Conservation (phyloP, 768 basidiomycete genomes). For the Termitomyces sp. region DNA sequence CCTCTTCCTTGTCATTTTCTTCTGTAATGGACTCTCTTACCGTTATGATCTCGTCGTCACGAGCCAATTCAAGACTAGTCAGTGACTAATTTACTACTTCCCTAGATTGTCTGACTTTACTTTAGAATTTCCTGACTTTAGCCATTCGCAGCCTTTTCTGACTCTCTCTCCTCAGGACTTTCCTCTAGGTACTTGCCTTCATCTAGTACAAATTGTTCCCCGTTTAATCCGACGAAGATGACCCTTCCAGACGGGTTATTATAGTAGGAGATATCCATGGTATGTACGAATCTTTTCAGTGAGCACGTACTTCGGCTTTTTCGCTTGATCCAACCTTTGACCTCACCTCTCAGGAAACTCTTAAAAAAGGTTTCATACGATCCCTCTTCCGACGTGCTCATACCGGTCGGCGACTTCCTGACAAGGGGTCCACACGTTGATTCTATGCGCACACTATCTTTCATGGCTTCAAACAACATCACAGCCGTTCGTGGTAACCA, state of each 20-base stretch:
- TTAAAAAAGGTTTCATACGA: slow-evolving; percentile 58
- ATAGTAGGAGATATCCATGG: slow-evolving; percentile 89
- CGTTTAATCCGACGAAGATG: slow-evolving; percentile 29
- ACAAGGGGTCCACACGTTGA: slow-evolving; percentile 58
- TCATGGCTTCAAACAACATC: slow-evolving; percentile 57
- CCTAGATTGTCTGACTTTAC: neutral
- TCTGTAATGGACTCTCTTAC: slow-evolving; percentile 27
- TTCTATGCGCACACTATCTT: slow-evolving; percentile 60
- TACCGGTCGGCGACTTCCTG: slow-evolving; percentile 82
- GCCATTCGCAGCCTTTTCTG: slow-evolving; percentile 35
- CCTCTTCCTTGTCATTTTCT: slow-evolving; percentile 37
- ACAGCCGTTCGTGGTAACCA: slow-evolving; percentile 91
- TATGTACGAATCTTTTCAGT: slow-evolving; percentile 66
- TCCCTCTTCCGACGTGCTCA: slow-evolving; percentile 54
- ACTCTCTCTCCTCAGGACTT: slow-evolving; percentile 45
- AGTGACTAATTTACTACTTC: neutral
- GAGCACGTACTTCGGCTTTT: slow-evolving; percentile 17
- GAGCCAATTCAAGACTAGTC: neutral
- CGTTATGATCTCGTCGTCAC: neutral
- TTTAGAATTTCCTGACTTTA: slow-evolving; percentile 50
- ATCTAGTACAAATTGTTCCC: neutral
- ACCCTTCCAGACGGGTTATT: slow-evolving; percentile 52
- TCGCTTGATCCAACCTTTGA: neutral
- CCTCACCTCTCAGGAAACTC: slow-evolving; percentile 44
- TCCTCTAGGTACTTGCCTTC: slow-evolving; percentile 40